A percentile compares a stretch with the other conserved stretches of the same genome.
Evolutionary conservation across 2,329 filamentous ascomycete species (phyloP).

Genomic region (Phialemoniopsis sp.): DNA sequence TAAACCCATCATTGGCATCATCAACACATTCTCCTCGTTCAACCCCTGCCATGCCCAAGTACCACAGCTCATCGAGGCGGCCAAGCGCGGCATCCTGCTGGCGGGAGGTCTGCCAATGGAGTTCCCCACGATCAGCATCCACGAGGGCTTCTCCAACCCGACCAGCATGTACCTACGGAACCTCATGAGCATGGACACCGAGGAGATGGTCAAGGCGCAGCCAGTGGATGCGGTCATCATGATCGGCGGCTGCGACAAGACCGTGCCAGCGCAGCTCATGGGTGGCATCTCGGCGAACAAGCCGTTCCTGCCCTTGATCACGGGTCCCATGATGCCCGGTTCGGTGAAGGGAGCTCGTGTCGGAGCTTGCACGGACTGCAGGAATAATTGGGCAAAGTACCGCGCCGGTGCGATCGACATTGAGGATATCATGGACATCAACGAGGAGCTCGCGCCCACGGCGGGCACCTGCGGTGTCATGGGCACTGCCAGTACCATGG

Average conservation of each 20-base stretch:
- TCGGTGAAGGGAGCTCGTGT: conserved; percentile 60
- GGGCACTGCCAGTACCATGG: conserved; percentile 91
- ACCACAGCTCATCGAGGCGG: conserved; percentile 67
- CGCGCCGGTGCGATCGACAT: conserved; percentile 63
- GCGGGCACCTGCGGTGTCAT: conserved; percentile 84
- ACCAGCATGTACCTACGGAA: conserved; percentile 75
- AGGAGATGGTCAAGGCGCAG: conserved; percentile 72
- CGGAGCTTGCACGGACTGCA: conserved; percentile 71
- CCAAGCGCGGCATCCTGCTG: conserved; percentile 64
- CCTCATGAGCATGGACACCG: conserved; percentile 76
- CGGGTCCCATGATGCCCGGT: conserved; percentile 71
- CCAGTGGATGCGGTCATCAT: conserved; percentile 65
- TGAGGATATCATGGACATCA: conserved; percentile 66
- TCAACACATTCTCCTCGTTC: conserved; percentile 69
- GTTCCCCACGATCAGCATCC: conserved; percentile 69
- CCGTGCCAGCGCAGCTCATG: conserved; percentile 71
- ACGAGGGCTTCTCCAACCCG: conserved; percentile 65
- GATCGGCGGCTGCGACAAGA: conserved; percentile 73
- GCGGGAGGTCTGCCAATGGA: conserved; percentile 65
- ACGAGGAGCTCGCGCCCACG: conserved; percentile 70
- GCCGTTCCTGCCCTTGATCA: conserved; percentile 63
- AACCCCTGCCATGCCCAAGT: conserved; percentile 73
- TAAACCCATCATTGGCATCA: conserved; percentile 68
- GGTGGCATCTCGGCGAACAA: conserved; percentile 72
- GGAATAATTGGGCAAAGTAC: conserved; percentile 69